These are phyloP conservation scores for Capronia coronata DNA, from an alignment of 2,329 filamentous ascomycete genomes.

Conservation along the genomic window DNA sequence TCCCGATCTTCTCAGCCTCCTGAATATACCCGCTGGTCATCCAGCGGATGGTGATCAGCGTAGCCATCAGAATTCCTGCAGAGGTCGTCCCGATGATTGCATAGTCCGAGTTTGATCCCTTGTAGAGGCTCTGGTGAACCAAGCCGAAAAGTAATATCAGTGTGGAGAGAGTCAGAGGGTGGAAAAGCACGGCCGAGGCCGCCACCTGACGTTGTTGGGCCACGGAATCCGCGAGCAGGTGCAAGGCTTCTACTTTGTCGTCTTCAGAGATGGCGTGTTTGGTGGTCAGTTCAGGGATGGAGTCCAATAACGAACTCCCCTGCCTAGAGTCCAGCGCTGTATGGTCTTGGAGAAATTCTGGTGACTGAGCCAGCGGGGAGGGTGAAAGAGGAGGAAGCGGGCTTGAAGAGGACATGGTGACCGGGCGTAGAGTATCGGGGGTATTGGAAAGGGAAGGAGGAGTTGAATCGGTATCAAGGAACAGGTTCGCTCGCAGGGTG, in stretches of 20 bases:
- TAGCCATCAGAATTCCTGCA: slow-evolving; percentile 57
- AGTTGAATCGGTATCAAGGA: slow-evolving; percentile 54
- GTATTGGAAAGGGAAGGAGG: slow-evolving; percentile 60
- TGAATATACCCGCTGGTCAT: slow-evolving; percentile 56
- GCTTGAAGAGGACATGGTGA: slow-evolving; percentile 34
- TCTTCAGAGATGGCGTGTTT: slow-evolving; percentile 36
- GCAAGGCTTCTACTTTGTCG: slow-evolving; percentile 62
- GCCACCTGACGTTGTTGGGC: slow-evolving; percentile 72
- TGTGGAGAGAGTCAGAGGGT: slow-evolving; percentile 45
- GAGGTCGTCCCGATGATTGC: slow-evolving; percentile 53
- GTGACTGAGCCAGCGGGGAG: slow-evolving; percentile 28
- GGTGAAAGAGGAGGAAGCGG: slow-evolving; percentile 37
- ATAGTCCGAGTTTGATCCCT: slow-evolving; percentile 41
- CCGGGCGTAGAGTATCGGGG: slow-evolving; percentile 53
- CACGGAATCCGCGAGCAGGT: slow-evolving; percentile 71
- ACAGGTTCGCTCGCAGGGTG: slow-evolving; percentile 72
- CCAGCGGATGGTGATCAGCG: slow-evolving; percentile 56
- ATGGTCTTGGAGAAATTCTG: slow-evolving; percentile 7
- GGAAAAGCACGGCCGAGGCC: slow-evolving; percentile 56
- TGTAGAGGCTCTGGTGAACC: slow-evolving; percentile 37
- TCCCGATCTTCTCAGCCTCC: slow-evolving; percentile 53
- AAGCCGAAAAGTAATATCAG: slow-evolving; percentile 37
- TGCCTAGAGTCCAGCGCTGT: background rate
- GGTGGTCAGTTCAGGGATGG: slow-evolving; percentile 33
- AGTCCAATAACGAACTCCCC: slow-evolving; percentile 15